Base-by-base conservation (phyloP, 2,329 filamentous ascomycete genomes). In the Pestalotiopsis sp. region DNA sequence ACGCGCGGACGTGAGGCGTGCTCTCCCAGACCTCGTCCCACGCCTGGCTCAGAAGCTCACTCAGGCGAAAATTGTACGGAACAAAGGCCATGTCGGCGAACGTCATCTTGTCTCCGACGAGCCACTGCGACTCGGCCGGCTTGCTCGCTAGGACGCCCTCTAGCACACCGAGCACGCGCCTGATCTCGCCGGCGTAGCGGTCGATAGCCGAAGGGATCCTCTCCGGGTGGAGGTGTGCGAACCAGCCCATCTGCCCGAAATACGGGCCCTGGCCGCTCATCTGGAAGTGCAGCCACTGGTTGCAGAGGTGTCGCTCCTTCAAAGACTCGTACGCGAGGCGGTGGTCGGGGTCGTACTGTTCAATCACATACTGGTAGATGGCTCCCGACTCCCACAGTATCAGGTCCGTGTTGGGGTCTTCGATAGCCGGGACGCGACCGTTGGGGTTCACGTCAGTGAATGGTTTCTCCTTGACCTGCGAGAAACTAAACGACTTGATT, bases 191-290 rank as follows among this genome's bases (percentile, higher is more conserved):
- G 20, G 73, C 66, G 72, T 85, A 86, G 20, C 84, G 80, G 4
- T 83, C 79, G 25, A 81, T 74, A 4, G 82, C 84, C 17, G 78
- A 80, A 0, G 74, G 76, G 23, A 85, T 41, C 69, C 81, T 81
- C 67, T 86, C 83, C 0, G 74, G 75, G 73, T 85, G 80, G 68
- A 79, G 81, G 9, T 65, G 31, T 13, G 57, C 73, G 74, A 83
- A 85, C 83, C 82, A 86, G 36, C 74, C 76, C 0, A 75, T 76
- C 72, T 86, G 84, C 14, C 84, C 85, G 68, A 79, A 85, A 72
- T 85, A 86, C 0, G 83, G 84, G 1, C 83, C 84, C 70, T 86
- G 84, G 7, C 83, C 83, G 2, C 78, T 78, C 55, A 76, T 75
- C 74, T 86, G 83, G 74, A 80, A 84, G 72, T 79, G 79, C 4